Percentiles rank a stretch among this genome's conserved stretches.
phyloP scores from a whole-genome alignment of 2,329 filamentous ascomycete species.

The Aureobasidium sp. region DNA sequence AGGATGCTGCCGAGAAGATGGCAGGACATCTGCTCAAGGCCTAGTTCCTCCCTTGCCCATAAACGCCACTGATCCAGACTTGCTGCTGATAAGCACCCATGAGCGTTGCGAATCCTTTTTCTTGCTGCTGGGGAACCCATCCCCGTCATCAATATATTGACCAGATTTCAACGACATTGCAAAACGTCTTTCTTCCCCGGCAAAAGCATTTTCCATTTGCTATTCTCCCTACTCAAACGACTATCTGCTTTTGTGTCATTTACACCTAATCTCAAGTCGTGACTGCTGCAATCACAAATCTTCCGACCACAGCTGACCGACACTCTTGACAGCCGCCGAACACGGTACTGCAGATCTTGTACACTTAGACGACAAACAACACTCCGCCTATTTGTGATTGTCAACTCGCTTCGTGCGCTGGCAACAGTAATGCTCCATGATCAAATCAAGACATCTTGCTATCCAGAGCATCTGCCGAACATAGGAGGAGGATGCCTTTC shows the following conservation, averaged over 20 bases:
- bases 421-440: neutral
- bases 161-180: neutral
- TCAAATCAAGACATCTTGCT: neutral
- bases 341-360: conserved; percentile 9
- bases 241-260: too few species aligned
- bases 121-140: neutral
- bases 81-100: conserved; percentile 6
- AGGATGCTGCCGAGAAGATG: conserved; percentile 7
- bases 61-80: conserved; percentile 17
- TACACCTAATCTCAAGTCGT: neutral
- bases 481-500: too few species aligned
- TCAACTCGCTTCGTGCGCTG: neutral
- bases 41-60: neutral
- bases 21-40: neutral
- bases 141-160: neutral
- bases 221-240: neutral
- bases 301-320: neutral
- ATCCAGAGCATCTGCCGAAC: too few species aligned
- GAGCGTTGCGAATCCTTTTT: neutral
- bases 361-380: neutral
- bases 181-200: neutral
- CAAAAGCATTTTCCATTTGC: neutral
- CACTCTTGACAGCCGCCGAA: neutral
- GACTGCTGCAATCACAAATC: neutral
- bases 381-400: neutral